Evolutionary conservation across 371 early-diverging fungal genomes (phyloP), one percentile per base, ranked within the genome.

Genomic region (Lichtheimia corymbifera): DNA sequence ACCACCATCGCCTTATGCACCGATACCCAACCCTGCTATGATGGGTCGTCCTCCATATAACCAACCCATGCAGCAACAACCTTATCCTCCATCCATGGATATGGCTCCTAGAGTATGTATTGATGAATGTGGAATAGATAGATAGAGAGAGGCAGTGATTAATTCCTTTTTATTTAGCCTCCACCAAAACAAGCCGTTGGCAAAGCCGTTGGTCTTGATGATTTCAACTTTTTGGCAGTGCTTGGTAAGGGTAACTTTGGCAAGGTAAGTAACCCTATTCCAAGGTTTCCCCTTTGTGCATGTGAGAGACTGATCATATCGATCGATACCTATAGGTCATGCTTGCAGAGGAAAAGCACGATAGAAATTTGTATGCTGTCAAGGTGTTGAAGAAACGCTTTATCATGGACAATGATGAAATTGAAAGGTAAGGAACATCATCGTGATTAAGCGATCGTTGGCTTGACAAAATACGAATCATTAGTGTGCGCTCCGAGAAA

Each of bases 231-330:
- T 60, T 68, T 97, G 59, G 92, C 94, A 45, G 97, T 98, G 3
- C 75, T 99, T 17, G 99, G 99, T 58, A 95, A 92, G 74, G 99
- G 99, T 45, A 95, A 94, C 73, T 99, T 98, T 85, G 99, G 99
- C 62, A 99, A 99, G 83, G 91, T 92, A 59, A 58, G 20, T 5
- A 61, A 24, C 6, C 15, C 4, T 15, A 41, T 45, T 45, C 1
- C 18, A 28, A 17, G 17, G 51, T 30, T 7, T 7, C 4, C 7
- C 27, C 27, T 1, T 22, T 27, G 4, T 4, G 0, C 45, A 5
- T 49, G 1, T 59, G 50, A 25, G 50, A 25, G 20, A 25, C 9
- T 17, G 2, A 59, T 45, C 17, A 20, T 56, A 30, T 53, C 15
- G 7, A 6, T 5, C 1, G 22, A 22, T 22, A 22, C 22, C 7